Conservation (phyloP, 257 asterid genomes). For the Sherardia arvensis region DNA sequence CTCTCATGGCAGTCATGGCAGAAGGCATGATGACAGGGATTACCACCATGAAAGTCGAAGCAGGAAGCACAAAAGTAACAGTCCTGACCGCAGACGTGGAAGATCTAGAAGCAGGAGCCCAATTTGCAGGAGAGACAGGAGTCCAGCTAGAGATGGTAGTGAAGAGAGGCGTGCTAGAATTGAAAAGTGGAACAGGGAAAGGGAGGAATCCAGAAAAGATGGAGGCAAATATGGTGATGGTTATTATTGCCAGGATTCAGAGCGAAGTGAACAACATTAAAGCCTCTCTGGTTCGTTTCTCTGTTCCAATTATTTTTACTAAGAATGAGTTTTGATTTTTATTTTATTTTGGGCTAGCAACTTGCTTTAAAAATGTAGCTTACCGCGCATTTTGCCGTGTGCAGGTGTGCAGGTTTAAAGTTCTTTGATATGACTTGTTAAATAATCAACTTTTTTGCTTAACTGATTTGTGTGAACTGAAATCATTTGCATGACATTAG, state of each 20-base stretch:
- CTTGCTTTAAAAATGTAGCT: conserved; percentile 36
- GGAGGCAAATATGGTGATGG: conserved; percentile 29
- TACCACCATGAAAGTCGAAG: conserved; percentile 60
- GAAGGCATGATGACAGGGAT: conserved; percentile 69
- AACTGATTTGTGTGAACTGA: conserved; percentile 7
- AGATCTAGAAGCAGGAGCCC: conserved; percentile 66
- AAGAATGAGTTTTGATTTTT: background rate
- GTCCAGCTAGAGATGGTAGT: conserved; percentile 90
- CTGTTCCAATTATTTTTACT: conserved; percentile 6
- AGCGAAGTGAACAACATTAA: conserved; percentile 38
- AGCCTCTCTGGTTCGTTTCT: conserved; percentile 51
- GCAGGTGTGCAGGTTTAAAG: conserved; percentile 97
- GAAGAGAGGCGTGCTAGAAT: conserved; percentile 96
- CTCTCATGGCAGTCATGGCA: conserved; percentile 57
- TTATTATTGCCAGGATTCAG: conserved; percentile 15
- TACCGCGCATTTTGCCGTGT: conserved; percentile 91
- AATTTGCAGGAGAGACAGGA: conserved; percentile 52
- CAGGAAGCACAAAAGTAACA: conserved; percentile 52
- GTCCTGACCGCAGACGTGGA: conserved; percentile 57
- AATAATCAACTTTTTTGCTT: conserved; percentile 18
- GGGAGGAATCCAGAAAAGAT: conserved; percentile 45
- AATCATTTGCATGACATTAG: background rate
- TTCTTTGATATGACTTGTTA: conserved; percentile 64
- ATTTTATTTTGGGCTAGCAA: conserved; percentile 13
- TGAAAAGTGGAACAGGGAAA: conserved; percentile 95